phyloP scores from a whole-genome alignment of 2,329 filamentous ascomycete genomes.

The Arthroderma sp. region DNA sequence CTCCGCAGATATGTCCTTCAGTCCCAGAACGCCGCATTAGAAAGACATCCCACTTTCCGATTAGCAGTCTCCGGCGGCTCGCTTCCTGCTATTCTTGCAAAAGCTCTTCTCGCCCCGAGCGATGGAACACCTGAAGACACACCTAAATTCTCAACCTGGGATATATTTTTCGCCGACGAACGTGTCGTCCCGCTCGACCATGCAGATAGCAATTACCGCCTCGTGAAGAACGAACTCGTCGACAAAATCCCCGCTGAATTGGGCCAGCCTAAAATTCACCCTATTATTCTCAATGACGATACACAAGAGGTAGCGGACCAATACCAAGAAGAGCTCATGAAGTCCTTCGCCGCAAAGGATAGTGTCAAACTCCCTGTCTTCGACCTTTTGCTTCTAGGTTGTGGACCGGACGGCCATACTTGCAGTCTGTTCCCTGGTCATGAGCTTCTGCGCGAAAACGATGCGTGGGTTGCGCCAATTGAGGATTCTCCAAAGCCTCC shows the following conservation, averaged over 20 bases:
- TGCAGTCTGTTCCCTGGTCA: constrained; percentile 93
- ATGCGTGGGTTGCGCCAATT: constrained; percentile 85
- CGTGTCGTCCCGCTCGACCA: constrained; percentile 85
- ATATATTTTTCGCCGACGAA: constrained; percentile 98
- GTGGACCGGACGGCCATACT: constrained; percentile 91
- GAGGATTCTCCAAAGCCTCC: constrained; percentile 93
- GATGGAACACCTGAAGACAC: constrained; percentile 44
- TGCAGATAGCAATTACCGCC: constrained; percentile 83
- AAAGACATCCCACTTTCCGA: constrained; percentile 75
- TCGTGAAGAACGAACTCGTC: constrained; percentile 76
- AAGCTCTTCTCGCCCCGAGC: constrained; percentile 56
- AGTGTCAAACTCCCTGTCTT: constrained; percentile 91
- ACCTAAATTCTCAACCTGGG: constrained; percentile 74
- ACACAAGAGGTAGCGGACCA: constrained; percentile 83
- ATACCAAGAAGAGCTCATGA: constrained; percentile 81
- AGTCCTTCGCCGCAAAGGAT: constrained; percentile 78
- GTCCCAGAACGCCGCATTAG: constrained; percentile 64
- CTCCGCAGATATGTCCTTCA: constrained; percentile 74
- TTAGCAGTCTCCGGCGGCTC: constrained; percentile 89
- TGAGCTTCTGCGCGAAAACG: constrained; percentile 68
- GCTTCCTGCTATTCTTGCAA: constrained; percentile 73
- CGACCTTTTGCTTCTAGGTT: constrained; percentile 84
- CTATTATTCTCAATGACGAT: constrained; percentile 69
- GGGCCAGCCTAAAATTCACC: constrained; percentile 58
- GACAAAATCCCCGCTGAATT: constrained; percentile 65